A percentile compares a stretch with the other conserved stretches of the same genome.
Conservation (phyloP, 2,329 filamentous ascomycete species). For the Tolypocladium pustulatum region DNA sequence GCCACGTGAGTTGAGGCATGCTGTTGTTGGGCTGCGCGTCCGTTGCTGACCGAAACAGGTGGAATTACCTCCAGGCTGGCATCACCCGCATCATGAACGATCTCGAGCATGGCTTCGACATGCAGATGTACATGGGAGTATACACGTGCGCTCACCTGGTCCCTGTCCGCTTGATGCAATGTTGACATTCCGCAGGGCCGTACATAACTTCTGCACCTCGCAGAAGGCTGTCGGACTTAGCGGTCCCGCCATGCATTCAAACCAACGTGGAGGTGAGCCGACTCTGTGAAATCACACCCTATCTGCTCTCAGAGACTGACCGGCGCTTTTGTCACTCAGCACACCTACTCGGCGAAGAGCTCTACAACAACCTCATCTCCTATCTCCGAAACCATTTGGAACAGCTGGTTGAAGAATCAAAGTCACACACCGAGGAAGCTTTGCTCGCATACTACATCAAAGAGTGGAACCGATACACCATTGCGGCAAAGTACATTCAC, state of each 20-base stretch:
- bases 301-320: neutral
- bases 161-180: neutral
- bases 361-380: conserved; percentile 82
- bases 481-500: conserved; percentile 93
- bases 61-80: conserved; percentile 79
- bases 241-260: conserved; percentile 25
- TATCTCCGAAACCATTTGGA: conserved; percentile 74
- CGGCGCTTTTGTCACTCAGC: conserved; percentile 36
- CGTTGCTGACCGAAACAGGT: conserved; percentile 42
- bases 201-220: conserved; percentile 98
- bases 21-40: neutral
- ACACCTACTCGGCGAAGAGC: conserved; percentile 87
- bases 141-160: conserved; percentile 57
- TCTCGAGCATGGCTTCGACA: conserved; percentile 84
- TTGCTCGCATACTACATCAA: conserved; percentile 87
- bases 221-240: conserved; percentile 74
- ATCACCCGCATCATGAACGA: conserved; percentile 92
- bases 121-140: conserved; percentile 94
- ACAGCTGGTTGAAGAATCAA: conserved; percentile 60
- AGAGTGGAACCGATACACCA: conserved; percentile 94
- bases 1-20: conserved; percentile 29
- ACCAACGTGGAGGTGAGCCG: conserved; percentile 49
- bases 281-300: neutral
- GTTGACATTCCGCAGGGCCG: conserved; percentile 45
- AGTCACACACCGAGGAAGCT: conserved; percentile 78